Evolutionary conservation across 2,329 filamentous ascomycete genomes (phyloP).

Genomic region (Arthrinium phaeospermum): DNA sequence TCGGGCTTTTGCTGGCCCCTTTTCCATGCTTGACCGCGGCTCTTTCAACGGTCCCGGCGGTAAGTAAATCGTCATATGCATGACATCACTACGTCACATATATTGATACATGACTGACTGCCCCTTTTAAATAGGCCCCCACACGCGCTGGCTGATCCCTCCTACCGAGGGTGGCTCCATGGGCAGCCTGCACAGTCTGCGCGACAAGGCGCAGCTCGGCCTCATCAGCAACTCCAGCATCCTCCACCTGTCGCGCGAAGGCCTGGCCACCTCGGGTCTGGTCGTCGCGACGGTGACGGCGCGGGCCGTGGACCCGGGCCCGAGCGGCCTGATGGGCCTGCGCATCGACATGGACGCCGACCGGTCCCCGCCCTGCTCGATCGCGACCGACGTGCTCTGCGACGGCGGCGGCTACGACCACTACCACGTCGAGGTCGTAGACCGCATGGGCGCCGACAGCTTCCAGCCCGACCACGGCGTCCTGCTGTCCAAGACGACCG

Average conservation of each 20-base stretch:
- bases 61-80: not conserved
- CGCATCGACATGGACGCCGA: constrained; percentile 53
- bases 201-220: constrained; percentile 58
- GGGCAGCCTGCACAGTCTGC: constrained; percentile 58
- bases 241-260: constrained; percentile 50
- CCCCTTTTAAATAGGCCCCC: constrained; percentile 43
- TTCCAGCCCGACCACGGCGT: constrained; percentile 59
- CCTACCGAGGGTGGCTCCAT: constrained; percentile 53
- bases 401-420: constrained; percentile 57
- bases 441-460: constrained; percentile 59
- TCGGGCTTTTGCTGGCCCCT: constrained; percentile 56
- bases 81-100: too few species aligned
- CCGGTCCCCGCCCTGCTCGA: constrained; percentile 50
- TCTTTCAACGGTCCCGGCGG: constrained; percentile 57
- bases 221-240: constrained; percentile 50
- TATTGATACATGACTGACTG: not conserved
- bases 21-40: constrained; percentile 58
- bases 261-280: constrained; percentile 48
- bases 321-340: constrained; percentile 50
- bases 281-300: constrained; percentile 54
- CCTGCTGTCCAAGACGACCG: constrained; percentile 59
- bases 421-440: constrained; percentile 59
- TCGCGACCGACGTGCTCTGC: constrained; percentile 50
- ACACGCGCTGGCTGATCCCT: constrained; percentile 58
- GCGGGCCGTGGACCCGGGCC: constrained; percentile 48